Percentiles rank a stretch among this genome's conserved stretches.
Conservation (phyloP, 139 green algal genomes). For the Tetraselmis chui region DNA sequence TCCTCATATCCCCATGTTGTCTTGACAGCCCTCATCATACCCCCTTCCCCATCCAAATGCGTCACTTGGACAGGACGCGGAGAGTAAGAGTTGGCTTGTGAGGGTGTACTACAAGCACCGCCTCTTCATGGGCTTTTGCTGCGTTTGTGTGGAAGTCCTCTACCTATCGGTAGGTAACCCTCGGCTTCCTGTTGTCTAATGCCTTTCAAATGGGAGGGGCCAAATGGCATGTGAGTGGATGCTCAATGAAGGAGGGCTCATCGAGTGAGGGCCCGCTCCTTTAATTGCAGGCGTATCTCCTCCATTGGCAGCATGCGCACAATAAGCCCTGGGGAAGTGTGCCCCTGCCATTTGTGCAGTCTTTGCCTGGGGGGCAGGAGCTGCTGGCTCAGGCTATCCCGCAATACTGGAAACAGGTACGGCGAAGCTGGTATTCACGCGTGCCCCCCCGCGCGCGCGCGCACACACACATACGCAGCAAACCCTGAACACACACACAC, state of each 20-base stretch:
- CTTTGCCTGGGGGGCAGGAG: neutral
- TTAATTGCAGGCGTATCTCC: neutral
- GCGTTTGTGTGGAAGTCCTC: slow-evolving; percentile 74
- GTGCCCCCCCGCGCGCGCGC: too few relatives aligned
- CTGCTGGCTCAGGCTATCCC: neutral
- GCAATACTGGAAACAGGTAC: neutral
- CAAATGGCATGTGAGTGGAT: too few relatives aligned
- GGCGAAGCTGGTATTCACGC: neutral
- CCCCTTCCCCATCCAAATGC: too few relatives aligned
- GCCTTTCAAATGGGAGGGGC: too few relatives aligned
- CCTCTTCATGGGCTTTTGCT: slow-evolving; percentile 96
- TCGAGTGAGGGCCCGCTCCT: neutral
- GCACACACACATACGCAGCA: too few relatives aligned
- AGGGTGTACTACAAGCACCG: slow-evolving; percentile 82
- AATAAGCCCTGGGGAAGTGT: neutral
- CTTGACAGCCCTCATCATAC: too few relatives aligned
- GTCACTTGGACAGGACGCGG: slow-evolving; percentile 75
- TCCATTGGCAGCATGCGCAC: neutral
- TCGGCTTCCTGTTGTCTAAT: too few relatives aligned
- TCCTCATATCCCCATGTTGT: too few relatives aligned
- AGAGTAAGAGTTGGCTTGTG: slow-evolving; percentile 62
- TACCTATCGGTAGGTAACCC: slow-evolving; percentile 40
- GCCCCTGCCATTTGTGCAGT: neutral
- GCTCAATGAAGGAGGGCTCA: too few relatives aligned
- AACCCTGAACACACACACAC: too few relatives aligned